These are phyloP conservation scores for Yamagishiella unicocca DNA, from an alignment of 139 green algal genomes.

Conservation along the genomic window DNA sequence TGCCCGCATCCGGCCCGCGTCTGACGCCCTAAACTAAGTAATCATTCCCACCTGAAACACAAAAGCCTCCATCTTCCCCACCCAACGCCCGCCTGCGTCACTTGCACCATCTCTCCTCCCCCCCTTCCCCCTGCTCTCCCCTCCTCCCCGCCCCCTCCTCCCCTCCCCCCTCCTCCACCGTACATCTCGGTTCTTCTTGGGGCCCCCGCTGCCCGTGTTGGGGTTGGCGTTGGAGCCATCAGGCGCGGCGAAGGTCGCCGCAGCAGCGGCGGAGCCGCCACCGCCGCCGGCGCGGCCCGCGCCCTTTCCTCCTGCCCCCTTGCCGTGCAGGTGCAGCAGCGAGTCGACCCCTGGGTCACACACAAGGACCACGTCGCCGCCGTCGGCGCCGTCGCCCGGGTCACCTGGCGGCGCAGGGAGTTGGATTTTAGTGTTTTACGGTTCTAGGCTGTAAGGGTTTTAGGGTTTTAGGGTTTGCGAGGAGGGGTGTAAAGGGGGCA, in stretches of 20 bases:
- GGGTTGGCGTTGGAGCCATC: conserved; percentile 75
- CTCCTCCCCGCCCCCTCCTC: background rate
- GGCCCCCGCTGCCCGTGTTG: conserved; percentile 67
- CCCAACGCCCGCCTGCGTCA: background rate
- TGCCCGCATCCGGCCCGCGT: too few relatives aligned
- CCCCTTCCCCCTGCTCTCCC: background rate
- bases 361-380: conserved; percentile 73
- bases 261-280: background rate
- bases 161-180: background rate
- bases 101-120: background rate
- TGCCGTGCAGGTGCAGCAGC: conserved; percentile 78
- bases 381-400: conserved; percentile 75
- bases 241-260: conserved; percentile 27
- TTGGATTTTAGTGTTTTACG: too few relatives aligned
- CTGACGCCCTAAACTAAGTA: too few relatives aligned
- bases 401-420: too few relatives aligned
- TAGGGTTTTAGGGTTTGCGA: too few relatives aligned
- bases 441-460: too few relatives aligned
- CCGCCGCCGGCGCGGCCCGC: too few relatives aligned
- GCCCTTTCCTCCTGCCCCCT: conserved; percentile 34
- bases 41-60: background rate
- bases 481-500: too few relatives aligned
- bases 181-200: conserved; percentile 63
- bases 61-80: background rate
- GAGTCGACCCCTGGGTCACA: conserved; percentile 69